A percentile compares a stretch with the other conserved stretches of the same genome.
Conservation (phyloP, 495 filamentous ascomycete species). For the Cenococcum geophilum region DNA sequence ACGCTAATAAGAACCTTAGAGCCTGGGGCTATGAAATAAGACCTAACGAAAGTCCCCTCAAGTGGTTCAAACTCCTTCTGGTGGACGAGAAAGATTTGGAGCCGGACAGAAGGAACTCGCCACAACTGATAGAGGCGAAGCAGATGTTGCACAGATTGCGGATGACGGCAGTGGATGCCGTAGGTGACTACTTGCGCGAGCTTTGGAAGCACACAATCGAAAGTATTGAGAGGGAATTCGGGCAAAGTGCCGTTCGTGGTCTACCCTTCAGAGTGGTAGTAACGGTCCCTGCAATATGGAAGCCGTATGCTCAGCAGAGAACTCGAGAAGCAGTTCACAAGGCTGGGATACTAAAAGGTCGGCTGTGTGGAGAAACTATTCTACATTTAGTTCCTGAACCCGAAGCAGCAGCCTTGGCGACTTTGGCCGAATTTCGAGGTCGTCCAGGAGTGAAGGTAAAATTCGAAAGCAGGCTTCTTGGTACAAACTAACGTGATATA, state of each 20-base stretch:
- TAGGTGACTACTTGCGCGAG: conserved; percentile 16
- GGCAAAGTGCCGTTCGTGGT: neutral
- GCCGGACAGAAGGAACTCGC: too few species aligned
- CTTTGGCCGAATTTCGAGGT: neutral
- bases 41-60: conserved; percentile 3
- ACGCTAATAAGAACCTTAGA: conserved; percentile 1
- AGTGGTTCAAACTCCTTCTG: conserved; percentile 21
- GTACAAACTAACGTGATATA: too few species aligned
- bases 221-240: conserved; percentile 1
- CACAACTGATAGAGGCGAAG: too few species aligned
- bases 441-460: too few species aligned
- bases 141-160: too few species aligned
- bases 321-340: conserved; percentile 15
- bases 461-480: too few species aligned
- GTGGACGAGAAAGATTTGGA: conserved; percentile 14
- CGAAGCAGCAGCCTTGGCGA: conserved; percentile 22
- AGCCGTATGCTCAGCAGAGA: conserved; percentile 8
- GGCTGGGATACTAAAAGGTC: conserved; percentile 15
- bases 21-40: conserved; percentile 18
- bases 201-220: conserved; percentile 21
- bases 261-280: conserved; percentile 17
- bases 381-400: conserved; percentile 21
- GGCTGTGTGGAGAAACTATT: conserved; percentile 10
- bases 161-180: conserved; percentile 11
- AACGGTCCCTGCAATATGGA: conserved; percentile 26